These are phyloP conservation scores for Pseudonitzschia pungens DNA, from an alignment of 108 stramenopile species.

Conservation along the genomic window DNA sequence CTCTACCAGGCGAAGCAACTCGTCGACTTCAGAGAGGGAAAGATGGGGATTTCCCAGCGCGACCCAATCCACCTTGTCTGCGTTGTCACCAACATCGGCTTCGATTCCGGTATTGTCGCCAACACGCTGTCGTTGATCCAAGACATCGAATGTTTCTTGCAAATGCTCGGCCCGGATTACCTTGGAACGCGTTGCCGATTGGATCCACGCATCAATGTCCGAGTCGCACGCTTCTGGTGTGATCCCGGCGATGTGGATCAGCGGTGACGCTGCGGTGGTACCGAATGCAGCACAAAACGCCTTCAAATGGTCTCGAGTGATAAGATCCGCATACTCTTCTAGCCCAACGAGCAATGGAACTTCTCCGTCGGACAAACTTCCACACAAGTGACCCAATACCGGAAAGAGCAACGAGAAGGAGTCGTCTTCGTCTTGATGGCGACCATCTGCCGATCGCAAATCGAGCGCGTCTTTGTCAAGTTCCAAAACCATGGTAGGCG, in stretches of 20 bases:
- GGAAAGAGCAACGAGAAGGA: slow-evolving; percentile 67
- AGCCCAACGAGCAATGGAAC: slow-evolving; percentile 76
- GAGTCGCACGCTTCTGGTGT: slow-evolving; percentile 70
- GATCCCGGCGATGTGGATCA: slow-evolving; percentile 79
- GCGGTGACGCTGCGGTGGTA: slow-evolving; percentile 71
- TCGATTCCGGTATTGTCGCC: slow-evolving; percentile 12
- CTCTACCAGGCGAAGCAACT: slow-evolving; percentile 44
- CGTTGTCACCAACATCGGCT: slow-evolving; percentile 22
- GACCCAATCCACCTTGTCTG: slow-evolving; percentile 51
- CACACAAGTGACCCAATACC: slow-evolving; percentile 68
- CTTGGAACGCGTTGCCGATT: background rate
- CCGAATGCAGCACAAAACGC: slow-evolving; percentile 86
- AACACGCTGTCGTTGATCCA: slow-evolving; percentile 30
- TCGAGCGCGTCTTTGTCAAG: slow-evolving; percentile 38
- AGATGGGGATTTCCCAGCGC: slow-evolving; percentile 86
- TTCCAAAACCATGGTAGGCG: slow-evolving; percentile 57
- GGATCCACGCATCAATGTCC: slow-evolving; percentile 18
- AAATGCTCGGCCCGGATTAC: slow-evolving; percentile 22
- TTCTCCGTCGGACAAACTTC: slow-evolving; percentile 67
- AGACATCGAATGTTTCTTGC: slow-evolving; percentile 28
- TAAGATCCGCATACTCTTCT: slow-evolving; percentile 34
- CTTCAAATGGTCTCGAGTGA: slow-evolving; percentile 73
- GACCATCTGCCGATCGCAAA: background rate
- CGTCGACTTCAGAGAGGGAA: slow-evolving; percentile 57
- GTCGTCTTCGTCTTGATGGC: slow-evolving; percentile 1